Percentiles rank a stretch among this genome's conserved stretches.
These are phyloP conservation scores for Penicillium sp. DNA, from an alignment of 2,329 filamentous ascomycete species.

Conservation along the genomic window DNA sequence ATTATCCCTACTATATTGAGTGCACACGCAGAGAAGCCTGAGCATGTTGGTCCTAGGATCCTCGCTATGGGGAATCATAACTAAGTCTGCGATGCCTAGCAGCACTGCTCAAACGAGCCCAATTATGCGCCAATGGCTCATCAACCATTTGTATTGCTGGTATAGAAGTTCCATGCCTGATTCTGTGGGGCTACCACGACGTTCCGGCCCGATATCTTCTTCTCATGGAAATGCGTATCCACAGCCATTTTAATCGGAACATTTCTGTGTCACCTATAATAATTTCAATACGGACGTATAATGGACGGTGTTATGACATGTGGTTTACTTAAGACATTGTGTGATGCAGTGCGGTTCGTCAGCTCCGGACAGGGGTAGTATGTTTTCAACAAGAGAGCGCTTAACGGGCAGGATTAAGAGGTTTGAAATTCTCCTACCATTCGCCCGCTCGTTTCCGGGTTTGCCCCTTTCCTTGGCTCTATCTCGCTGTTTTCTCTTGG, in stretches of 20 bases:
- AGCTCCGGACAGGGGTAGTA: constrained; percentile 1
- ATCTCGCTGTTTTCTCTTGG: too few relatives aligned
- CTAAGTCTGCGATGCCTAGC: too few relatives aligned
- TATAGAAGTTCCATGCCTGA: background rate
- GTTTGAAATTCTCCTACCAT: background rate
- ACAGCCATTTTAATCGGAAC: background rate
- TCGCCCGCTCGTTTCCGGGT: background rate
- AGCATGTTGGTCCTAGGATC: background rate
- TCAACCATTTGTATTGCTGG: background rate
- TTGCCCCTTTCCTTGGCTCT: background rate
- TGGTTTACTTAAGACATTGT: background rate
- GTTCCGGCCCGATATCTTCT: background rate
- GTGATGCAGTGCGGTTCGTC: background rate
- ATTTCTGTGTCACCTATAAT: background rate
- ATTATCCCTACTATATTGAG: background rate
- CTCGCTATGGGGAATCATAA: too few relatives aligned
- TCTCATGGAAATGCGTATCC: background rate
- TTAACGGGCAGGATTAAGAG: background rate
- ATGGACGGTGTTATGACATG: background rate
- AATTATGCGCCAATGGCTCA: background rate
- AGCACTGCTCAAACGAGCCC: background rate
- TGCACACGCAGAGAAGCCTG: background rate
- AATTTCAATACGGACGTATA: background rate
- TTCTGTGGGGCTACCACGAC: background rate
- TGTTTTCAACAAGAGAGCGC: background rate